These are phyloP conservation scores for Alliaria petiolata DNA, from an alignment of 345 rosid genomes.

Conservation along the genomic window DNA sequence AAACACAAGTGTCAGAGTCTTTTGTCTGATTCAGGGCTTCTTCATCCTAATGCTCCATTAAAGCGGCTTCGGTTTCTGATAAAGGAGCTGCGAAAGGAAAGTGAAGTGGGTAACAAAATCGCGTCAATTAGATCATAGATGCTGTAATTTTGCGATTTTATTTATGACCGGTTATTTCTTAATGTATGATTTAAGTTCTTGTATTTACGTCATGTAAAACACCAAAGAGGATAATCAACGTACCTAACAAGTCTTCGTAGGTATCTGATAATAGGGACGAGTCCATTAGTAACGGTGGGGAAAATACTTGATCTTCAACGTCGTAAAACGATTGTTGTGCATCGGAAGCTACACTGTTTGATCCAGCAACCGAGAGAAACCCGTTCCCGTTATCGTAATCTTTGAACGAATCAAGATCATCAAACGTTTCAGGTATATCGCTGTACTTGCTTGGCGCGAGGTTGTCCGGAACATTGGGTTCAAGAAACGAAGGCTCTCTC, in stretches of 20 bases:
- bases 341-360: constrained; percentile 56
- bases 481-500: constrained; percentile 44
- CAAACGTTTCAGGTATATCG: constrained; percentile 55
- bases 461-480: constrained; percentile 41
- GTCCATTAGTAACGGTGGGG: constrained; percentile 89
- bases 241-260: constrained; percentile 94
- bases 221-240: constrained; percentile 13
- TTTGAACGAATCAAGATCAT: constrained; percentile 59
- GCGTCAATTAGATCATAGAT: neutral
- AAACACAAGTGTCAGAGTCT: neutral
- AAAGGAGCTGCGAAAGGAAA: constrained; percentile 64
- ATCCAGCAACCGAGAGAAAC: constrained; percentile 58
- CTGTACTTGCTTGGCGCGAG: constrained; percentile 49
- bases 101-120: neutral
- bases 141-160: neutral
- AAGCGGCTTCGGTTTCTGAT: constrained; percentile 75
- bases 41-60: constrained; percentile 62
- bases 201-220: neutral
- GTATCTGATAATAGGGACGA: constrained; percentile 65
- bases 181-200: neutral
- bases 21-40: neutral
- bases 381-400: constrained; percentile 68
- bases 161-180: neutral
- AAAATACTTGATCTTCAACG: constrained; percentile 76
- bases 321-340: constrained; percentile 56